A percentile compares a stretch with the other conserved stretches of the same genome.
Evolutionary conservation across 2,329 filamentous ascomycete genomes (phyloP).

Genomic region (Verticillium tricorpus): DNA sequence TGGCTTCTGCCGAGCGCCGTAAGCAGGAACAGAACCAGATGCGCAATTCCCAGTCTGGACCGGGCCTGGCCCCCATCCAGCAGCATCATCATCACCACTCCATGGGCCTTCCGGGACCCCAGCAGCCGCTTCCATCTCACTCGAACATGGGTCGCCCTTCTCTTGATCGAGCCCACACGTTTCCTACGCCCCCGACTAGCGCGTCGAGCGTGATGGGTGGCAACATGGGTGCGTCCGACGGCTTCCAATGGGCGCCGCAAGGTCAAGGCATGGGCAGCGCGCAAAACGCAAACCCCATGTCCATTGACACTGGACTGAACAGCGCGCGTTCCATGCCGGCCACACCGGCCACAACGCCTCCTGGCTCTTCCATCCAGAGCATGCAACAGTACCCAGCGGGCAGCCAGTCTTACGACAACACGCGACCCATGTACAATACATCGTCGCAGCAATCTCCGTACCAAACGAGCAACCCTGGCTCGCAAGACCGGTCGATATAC

Average conservation of each 20-base stretch:
- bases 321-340: conserved; percentile 82
- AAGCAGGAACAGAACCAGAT: conserved; percentile 66
- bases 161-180: conserved; percentile 83
- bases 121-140: conserved; percentile 58
- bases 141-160: conserved; percentile 68
- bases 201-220: conserved; percentile 72
- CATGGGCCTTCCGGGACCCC: conserved; percentile 55
- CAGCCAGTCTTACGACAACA: conserved; percentile 68
- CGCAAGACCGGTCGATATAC: conserved; percentile 60
- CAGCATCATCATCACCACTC: conserved; percentile 55
- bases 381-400: conserved; percentile 73
- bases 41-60: conserved; percentile 47
- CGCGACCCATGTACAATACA: conserved; percentile 73
- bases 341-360: conserved; percentile 87
- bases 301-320: conserved; percentile 75
- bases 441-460: conserved; percentile 71
- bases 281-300: conserved; percentile 65
- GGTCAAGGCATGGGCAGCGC: conserved; percentile 55
- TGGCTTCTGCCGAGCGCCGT: conserved; percentile 77
- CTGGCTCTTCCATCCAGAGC: conserved; percentile 68
- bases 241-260: conserved; percentile 71
- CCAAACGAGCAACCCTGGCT: conserved; percentile 54
- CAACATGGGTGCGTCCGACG: conserved; percentile 69
- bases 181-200: conserved; percentile 89
- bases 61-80: conserved; percentile 62